A percentile compares a stretch with the other conserved stretches of the same genome.
phyloP scores from a whole-genome alignment of 176 grass and related monocot species.

The Saccharum officinarum region DNA sequence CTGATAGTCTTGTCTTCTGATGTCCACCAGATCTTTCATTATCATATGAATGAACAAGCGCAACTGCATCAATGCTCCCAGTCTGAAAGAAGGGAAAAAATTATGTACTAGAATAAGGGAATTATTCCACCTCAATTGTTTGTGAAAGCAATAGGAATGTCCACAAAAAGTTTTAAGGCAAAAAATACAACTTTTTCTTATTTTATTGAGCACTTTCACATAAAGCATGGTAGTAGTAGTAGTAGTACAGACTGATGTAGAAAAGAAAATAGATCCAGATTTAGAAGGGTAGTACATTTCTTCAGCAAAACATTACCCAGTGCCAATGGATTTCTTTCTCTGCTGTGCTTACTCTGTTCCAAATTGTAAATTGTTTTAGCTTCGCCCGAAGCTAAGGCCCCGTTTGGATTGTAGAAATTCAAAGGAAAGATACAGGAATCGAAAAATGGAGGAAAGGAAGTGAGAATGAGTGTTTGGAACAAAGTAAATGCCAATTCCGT shows the following conservation, averaged over 20 bases:
- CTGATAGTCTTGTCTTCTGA: conserved; percentile 80
- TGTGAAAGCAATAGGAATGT: not conserved
- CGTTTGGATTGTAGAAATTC: too few species aligned
- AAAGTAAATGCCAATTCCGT: too few species aligned
- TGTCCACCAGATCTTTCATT: conserved; percentile 69
- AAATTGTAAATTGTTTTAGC: too few species aligned
- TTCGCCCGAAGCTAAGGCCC: too few species aligned
- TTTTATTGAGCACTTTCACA: conserved; percentile 18
- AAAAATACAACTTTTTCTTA: not conserved
- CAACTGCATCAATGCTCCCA: conserved; percentile 74
- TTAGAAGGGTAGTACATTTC: not conserved
- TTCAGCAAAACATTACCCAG: not conserved
- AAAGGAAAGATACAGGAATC: too few species aligned
- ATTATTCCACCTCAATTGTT: conserved; percentile 2
- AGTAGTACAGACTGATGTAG: not conserved
- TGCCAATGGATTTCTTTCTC: not conserved
- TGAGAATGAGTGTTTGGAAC: too few species aligned
- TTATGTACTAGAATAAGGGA: conserved; percentile 3
- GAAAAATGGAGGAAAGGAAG: too few species aligned
- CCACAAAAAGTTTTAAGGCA: not conserved
- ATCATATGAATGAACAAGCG: conserved; percentile 89
- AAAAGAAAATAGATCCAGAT: not conserved
- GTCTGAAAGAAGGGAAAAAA: conserved; percentile 48
- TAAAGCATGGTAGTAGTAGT: not conserved
- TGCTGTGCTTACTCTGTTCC: not conserved